Evolutionary conservation across 352 stramenopile genomes (phyloP).

Genomic region (Pelagophyceae sp.): DNA sequence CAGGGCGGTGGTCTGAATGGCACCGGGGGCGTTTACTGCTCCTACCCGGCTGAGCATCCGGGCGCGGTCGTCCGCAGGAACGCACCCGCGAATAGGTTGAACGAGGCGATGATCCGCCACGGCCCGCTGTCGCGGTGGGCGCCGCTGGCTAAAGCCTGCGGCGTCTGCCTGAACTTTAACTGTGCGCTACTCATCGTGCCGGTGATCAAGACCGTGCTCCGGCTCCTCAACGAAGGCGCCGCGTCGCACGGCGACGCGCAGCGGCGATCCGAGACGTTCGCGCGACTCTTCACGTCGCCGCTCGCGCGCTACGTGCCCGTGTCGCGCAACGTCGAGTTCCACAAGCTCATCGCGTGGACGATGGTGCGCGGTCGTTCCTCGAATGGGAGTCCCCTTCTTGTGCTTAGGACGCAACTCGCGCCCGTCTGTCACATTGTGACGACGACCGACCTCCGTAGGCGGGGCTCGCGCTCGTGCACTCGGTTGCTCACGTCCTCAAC

Average conservation of each 20-base stretch:
- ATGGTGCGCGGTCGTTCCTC: too few species aligned
- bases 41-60: too few species aligned
- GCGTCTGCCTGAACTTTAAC: conserved; percentile 41
- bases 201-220: conserved; percentile 29
- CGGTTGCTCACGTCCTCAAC: conserved; percentile 40
- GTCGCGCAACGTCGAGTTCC: conserved; percentile 42
- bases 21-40: too few species aligned
- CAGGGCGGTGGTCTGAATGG: too few species aligned
- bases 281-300: conserved; percentile 27
- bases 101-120: conserved; percentile 22
- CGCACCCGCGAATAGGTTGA: too few species aligned
- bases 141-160: conserved; percentile 39
- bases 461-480: conserved; percentile 31
- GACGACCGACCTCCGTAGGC: too few species aligned
- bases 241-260: not conserved
- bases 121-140: conserved; percentile 30
- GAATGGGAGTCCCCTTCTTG: too few species aligned
- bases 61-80: too few species aligned
- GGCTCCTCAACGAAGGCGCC: conserved; percentile 36
- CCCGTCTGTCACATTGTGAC: too few species aligned
- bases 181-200: conserved; percentile 38
- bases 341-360: conserved; percentile 39
- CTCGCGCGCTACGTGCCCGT: conserved; percentile 33
- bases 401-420: too few species aligned
- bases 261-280: conserved; percentile 10